Evolutionary conservation across 2,329 filamentous ascomycete species (phyloP).

Genomic region (Paramyrothecium sp.): DNA sequence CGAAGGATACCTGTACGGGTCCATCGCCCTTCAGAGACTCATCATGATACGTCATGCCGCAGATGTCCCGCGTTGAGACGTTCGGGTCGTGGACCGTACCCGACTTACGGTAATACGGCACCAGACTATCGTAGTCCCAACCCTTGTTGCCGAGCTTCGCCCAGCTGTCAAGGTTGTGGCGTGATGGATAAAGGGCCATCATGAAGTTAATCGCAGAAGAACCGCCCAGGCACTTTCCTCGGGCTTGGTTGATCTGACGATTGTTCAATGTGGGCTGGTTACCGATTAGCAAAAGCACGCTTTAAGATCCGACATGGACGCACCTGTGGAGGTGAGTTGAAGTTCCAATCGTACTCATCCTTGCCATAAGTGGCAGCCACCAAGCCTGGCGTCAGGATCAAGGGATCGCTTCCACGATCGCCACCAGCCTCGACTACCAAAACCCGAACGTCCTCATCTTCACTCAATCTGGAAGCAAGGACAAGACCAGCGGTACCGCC

Average conservation of each 20-base stretch:
- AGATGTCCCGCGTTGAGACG: slow-evolving; percentile 19
- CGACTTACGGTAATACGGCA: slow-evolving; percentile 32
- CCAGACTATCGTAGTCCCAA: slow-evolving; percentile 23
- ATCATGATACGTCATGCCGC: slow-evolving; percentile 29
- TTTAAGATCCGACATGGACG: not conserved
- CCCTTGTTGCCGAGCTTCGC: slow-evolving; percentile 20
- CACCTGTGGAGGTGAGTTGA: slow-evolving; percentile 18
- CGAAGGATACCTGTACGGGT: slow-evolving; percentile 34
- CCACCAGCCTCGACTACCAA: slow-evolving; percentile 22
- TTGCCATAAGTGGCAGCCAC: slow-evolving; percentile 16
- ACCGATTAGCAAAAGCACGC: not conserved
- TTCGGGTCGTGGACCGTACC: slow-evolving; percentile 26
- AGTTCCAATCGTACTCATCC: slow-evolving; percentile 15
- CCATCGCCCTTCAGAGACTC: slow-evolving; percentile 28
- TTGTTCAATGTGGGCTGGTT: slow-evolving; percentile 6
- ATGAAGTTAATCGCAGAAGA: slow-evolving; percentile 57
- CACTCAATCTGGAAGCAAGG: slow-evolving; percentile 21
- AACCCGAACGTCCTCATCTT: slow-evolving; percentile 16
- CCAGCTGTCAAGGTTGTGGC: slow-evolving; percentile 19
- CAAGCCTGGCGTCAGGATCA: slow-evolving; percentile 13
- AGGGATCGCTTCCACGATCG: slow-evolving; percentile 10
- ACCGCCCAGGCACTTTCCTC: slow-evolving; percentile 56
- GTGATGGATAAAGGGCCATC: slow-evolving; percentile 11
- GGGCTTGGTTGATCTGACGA: slow-evolving; percentile 24
- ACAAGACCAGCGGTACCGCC: slow-evolving; percentile 25